These are phyloP conservation scores for Vicia faba DNA, from an alignment of 306 rosid genomes.

Conservation along the genomic window DNA sequence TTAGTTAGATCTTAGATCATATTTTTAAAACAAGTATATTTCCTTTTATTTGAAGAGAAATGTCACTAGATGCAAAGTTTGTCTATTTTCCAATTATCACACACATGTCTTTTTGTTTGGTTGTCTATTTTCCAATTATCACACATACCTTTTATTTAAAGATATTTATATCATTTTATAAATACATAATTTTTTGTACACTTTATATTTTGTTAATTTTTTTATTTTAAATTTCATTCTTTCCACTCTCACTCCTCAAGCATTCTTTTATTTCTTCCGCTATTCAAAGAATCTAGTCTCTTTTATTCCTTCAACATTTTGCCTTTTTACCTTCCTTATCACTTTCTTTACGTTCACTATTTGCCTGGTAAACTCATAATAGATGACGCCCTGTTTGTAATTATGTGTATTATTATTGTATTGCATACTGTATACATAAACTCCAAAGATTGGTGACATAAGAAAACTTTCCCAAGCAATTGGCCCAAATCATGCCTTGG, in stretches of 20 bases:
- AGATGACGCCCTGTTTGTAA: background rate
- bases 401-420: background rate
- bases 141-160: too few relatives aligned
- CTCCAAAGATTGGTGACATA: slow-evolving; percentile 36
- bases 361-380: slow-evolving; percentile 15
- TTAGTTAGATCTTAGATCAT: background rate
- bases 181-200: background rate
- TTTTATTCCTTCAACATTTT: background rate
- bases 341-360: background rate
- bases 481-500: slow-evolving; percentile 32
- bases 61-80: too few relatives aligned
- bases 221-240: background rate
- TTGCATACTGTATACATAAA: slow-evolving; percentile 3
- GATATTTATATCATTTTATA: background rate
- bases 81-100: too few relatives aligned
- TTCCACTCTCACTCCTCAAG: background rate
- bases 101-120: too few relatives aligned
- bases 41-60: too few relatives aligned
- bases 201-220: too few relatives aligned
- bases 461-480: slow-evolving; percentile 35
- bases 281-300: background rate
- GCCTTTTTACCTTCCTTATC: background rate
- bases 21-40: too few relatives aligned
- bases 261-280: background rate
- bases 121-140: too few relatives aligned